phyloP scores from a whole-genome alignment of 345 rosid genomes.

The Iberis pinnata region DNA sequence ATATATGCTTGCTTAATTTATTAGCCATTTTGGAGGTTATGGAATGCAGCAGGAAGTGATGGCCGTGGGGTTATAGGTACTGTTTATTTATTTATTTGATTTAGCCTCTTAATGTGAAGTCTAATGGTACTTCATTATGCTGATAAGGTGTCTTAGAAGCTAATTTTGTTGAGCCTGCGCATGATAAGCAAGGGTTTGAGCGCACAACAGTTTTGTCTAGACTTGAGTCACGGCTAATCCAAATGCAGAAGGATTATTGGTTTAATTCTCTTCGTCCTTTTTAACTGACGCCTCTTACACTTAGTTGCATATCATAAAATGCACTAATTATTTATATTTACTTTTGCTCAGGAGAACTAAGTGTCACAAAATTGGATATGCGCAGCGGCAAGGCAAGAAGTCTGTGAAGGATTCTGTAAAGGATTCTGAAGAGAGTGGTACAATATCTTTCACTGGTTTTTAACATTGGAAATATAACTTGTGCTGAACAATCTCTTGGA shows the following conservation, averaged over 20 bases:
- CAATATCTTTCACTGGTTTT: not conserved
- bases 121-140: constrained; percentile 28
- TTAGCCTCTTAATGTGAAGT: not conserved
- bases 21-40: constrained; percentile 97
- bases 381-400: constrained; percentile 44
- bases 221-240: constrained; percentile 64
- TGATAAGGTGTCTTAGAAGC: constrained; percentile 82
- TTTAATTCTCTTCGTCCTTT: constrained; percentile 26
- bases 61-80: constrained; percentile 97
- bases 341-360: constrained; percentile 40
- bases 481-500: constrained; percentile 7
- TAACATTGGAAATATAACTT: not conserved
- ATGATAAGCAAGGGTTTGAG: constrained; percentile 95
- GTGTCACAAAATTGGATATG: constrained; percentile 84
- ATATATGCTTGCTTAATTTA: constrained; percentile 3
- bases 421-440: constrained; percentile 46
- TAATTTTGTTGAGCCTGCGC: constrained; percentile 93
- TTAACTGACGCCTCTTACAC: not conserved
- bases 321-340: constrained; percentile 21
- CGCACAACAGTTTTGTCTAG: constrained; percentile 83
- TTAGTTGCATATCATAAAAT: not conserved
- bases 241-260: constrained; percentile 90
- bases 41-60: constrained; percentile 91
- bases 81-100: constrained; percentile 2
- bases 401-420: constrained; percentile 17